phyloP scores from a whole-genome alignment of 345 rosid genomes.

The Syzygium aqueum region DNA sequence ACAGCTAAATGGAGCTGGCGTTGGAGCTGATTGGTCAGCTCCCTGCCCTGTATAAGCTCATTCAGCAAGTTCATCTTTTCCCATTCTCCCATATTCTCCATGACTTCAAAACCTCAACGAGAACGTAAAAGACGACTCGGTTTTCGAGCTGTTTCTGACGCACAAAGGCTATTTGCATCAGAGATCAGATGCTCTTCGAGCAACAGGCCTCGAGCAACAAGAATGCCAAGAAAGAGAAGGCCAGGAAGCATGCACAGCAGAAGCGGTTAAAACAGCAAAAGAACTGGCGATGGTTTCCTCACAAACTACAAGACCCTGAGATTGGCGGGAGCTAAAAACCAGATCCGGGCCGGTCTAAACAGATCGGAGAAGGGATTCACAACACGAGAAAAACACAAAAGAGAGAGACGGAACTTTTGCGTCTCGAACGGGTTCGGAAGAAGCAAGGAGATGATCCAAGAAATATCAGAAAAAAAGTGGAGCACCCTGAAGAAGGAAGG shows the following conservation, averaged over 20 bases:
- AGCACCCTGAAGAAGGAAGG: not conserved
- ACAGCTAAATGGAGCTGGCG: slow-evolving; percentile 18
- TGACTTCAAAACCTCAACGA: not conserved
- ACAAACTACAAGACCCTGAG: not conserved
- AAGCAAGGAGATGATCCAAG: not conserved
- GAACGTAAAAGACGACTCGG: not conserved
- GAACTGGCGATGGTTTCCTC: not conserved
- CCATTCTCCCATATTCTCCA: slow-evolving; percentile 40
- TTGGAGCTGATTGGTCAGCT: slow-evolving; percentile 46
- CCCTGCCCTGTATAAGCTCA: slow-evolving; percentile 57
- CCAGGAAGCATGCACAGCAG: not conserved
- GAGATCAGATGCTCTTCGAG: not conserved
- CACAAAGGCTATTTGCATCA: not conserved
- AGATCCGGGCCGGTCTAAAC: not conserved
- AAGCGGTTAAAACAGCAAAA: not conserved
- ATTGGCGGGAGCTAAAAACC: not conserved
- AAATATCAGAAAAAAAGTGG: not conserved
- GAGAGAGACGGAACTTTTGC: not conserved
- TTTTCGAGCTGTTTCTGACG: not conserved
- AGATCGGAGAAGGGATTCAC: not conserved
- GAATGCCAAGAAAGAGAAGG: not conserved
- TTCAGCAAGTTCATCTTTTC: slow-evolving; percentile 38
- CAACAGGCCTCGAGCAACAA: not conserved
- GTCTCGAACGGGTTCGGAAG: not conserved
- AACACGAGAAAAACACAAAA: not conserved